Conservation (phyloP, 305 asterid species). For the Fraxinus sp. region DNA sequence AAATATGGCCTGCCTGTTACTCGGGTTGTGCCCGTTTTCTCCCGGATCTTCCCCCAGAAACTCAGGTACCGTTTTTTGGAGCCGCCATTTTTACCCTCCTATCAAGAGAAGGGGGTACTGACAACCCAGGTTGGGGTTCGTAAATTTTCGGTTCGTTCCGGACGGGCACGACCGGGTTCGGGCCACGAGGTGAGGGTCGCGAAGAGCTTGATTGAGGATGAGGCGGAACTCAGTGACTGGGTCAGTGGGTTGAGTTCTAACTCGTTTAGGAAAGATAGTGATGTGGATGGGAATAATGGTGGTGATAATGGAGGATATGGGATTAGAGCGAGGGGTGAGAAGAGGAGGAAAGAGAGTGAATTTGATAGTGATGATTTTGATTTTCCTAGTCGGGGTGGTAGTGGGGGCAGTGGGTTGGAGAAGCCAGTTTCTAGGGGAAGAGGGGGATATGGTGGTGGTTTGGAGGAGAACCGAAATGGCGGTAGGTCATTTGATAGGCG, state of each 20-base stretch:
- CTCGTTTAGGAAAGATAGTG: constrained; percentile 59
- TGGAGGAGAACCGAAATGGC: constrained; percentile 20
- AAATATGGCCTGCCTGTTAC: constrained; percentile 23
- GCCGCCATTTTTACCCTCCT: constrained; percentile 26
- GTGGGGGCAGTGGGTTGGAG: constrained; percentile 23
- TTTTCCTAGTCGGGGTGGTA: constrained; percentile 34
- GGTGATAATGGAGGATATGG: constrained; percentile 31
- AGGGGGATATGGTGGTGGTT: constrained; percentile 28
- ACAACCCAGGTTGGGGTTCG: constrained; percentile 23
- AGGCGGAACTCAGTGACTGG: constrained; percentile 94
- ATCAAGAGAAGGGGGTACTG: constrained; percentile 24
- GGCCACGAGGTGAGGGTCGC: constrained; percentile 32
- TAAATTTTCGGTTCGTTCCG: constrained; percentile 43
- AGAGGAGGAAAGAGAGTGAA: constrained; percentile 42
- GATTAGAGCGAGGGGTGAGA: constrained; percentile 41
- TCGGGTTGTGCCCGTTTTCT: constrained; percentile 43
- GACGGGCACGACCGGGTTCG: constrained; percentile 33
- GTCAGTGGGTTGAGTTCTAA: constrained; percentile 73
- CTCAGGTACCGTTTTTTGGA: constrained; percentile 43
- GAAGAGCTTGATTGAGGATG: constrained; percentile 89
- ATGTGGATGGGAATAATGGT: constrained; percentile 28
- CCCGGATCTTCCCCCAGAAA: constrained; percentile 62
- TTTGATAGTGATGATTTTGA: constrained; percentile 32
- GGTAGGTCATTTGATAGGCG: constrained; percentile 26
- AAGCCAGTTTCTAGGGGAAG: constrained; percentile 17